Evolutionary conservation across 2,329 filamentous ascomycete species (phyloP).

Genomic region (Xylaria arbuscula): DNA sequence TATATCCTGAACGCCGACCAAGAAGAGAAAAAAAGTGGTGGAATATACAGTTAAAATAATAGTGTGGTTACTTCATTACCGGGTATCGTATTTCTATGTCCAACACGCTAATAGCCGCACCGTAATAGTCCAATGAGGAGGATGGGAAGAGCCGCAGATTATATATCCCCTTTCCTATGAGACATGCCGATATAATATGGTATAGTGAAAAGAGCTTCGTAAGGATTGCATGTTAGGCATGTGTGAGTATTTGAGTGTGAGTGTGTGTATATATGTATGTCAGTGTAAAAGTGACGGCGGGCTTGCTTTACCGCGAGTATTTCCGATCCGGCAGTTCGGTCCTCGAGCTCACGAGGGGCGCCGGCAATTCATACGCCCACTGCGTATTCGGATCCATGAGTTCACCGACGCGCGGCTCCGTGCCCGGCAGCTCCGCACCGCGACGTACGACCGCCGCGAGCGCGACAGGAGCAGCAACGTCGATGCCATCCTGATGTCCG

Average conservation of each 20-base stretch:
- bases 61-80: slow-evolving; percentile 23
- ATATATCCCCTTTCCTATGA: slow-evolving; percentile 4
- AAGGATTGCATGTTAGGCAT: slow-evolving; percentile 5
- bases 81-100: slow-evolving; percentile 34
- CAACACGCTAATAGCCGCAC: slow-evolving; percentile 20
- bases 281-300: too few relatives aligned
- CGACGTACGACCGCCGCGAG: not conserved
- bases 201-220: slow-evolving; percentile 8
- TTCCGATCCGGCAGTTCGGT: slow-evolving; percentile 45
- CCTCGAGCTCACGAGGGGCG: slow-evolving; percentile 38
- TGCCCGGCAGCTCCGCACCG: slow-evolving; percentile 28
- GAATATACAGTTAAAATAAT: not conserved
- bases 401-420: slow-evolving; percentile 32
- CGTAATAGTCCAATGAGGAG: not conserved
- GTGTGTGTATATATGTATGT: not conserved
- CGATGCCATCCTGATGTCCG: slow-evolving; percentile 29
- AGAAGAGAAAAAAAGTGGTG: not conserved
- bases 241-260: not conserved
- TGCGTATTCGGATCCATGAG: slow-evolving; percentile 41
- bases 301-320: slow-evolving; percentile 39
- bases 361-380: slow-evolving; percentile 44
- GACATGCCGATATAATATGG: slow-evolving; percentile 9
- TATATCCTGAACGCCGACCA: slow-evolving; percentile 21
- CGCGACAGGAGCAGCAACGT: not conserved
- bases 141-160: not conserved